Evolutionary conservation across 2,329 filamentous ascomycete species (phyloP).

Genomic region (Fusarium torulosum): DNA sequence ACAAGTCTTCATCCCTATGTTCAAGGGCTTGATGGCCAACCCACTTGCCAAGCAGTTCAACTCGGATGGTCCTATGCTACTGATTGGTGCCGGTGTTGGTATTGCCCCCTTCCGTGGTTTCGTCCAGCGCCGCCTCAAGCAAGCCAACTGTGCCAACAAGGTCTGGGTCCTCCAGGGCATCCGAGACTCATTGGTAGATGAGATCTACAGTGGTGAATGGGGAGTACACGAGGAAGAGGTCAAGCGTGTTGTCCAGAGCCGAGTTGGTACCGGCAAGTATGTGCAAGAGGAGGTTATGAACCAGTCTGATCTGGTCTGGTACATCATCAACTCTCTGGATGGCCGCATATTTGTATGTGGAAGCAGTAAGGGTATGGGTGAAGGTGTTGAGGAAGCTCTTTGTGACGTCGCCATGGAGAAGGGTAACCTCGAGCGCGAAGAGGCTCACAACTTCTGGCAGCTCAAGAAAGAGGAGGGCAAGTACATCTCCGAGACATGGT

Average conservation of each 20-base stretch:
- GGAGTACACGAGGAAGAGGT: conserved; percentile 91
- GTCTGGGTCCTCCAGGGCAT: conserved; percentile 97
- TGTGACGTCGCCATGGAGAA: conserved; percentile 93
- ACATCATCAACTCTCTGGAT: conserved; percentile 95
- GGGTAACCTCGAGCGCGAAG: conserved; percentile 84
- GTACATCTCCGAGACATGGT: conserved; percentile 90
- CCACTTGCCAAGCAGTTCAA: conserved; percentile 92
- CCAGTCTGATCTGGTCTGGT: conserved; percentile 98
- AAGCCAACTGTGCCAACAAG: conserved; percentile 96
- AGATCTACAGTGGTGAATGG: conserved; percentile 97
- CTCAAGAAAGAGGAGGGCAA: conserved; percentile 93
- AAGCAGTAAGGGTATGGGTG: conserved; percentile 95
- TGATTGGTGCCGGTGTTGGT: conserved; percentile 96
- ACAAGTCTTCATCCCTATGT: conserved; percentile 90
- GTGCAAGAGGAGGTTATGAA: conserved; percentile 94
- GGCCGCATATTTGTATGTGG: conserved; percentile 97
- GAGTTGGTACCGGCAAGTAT: conserved; percentile 84
- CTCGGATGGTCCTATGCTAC: conserved; percentile 94
- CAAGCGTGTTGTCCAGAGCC: conserved; percentile 83
- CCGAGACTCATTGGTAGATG: conserved; percentile 93
- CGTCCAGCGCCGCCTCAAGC: conserved; percentile 92
- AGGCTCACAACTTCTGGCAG: conserved; percentile 89
- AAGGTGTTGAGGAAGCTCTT: conserved; percentile 90
- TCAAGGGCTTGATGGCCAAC: conserved; percentile 98
- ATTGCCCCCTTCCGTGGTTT: conserved; percentile 98